Evolutionary conservation across 331 rosid genomes (phyloP), one percentile per base, ranked within the genome.

Genomic region (Dryas integrifolia): DNA sequence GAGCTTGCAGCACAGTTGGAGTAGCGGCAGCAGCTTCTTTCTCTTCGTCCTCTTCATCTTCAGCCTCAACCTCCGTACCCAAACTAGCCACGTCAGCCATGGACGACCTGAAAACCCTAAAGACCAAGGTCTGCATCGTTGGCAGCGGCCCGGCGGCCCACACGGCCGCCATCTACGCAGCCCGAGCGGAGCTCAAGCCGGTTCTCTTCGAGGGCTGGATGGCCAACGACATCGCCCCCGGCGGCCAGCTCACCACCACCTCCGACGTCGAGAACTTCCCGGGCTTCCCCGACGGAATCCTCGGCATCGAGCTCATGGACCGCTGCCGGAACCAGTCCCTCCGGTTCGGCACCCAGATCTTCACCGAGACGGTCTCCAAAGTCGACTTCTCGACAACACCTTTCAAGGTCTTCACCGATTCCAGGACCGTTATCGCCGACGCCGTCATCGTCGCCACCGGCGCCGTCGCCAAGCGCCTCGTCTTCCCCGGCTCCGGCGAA

Each of bases 91-190:
- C 35, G 2, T 18, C 48, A 39, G 43, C 85, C 78, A 84, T 86
- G 91, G 76, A 58, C 58, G 82, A 69, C 10, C 65, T 62, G 13
- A 15, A 83, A 2, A 74, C 66, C 74, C 88, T 82, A 14, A 84
- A 76, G 66, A 90, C 97, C 4, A 90, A 88, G 46, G 48, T 92
- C 39, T 90, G 98, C 85, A 87, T 92, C 74, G 84, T 90, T 71
- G 96, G 98, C 7, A 92, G 98, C 67, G 98, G 97, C 13, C 97
- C 98, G 1, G 86, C 96, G 10, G 97, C 90, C 40, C 96, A 92
- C 79, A 90, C 98, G 0, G 97, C 97, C 30, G 98, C 98, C 38
- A 87, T 90, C 0, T 92, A 92, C 78, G 89, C 98, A 0, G 88
- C 97, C 10, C 89, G 96, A 3, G 97, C 97, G 0, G 96, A 90